phyloP scores from a whole-genome alignment of 2,329 filamentous ascomycete species.

The Chalaropsis thielavioides region DNA sequence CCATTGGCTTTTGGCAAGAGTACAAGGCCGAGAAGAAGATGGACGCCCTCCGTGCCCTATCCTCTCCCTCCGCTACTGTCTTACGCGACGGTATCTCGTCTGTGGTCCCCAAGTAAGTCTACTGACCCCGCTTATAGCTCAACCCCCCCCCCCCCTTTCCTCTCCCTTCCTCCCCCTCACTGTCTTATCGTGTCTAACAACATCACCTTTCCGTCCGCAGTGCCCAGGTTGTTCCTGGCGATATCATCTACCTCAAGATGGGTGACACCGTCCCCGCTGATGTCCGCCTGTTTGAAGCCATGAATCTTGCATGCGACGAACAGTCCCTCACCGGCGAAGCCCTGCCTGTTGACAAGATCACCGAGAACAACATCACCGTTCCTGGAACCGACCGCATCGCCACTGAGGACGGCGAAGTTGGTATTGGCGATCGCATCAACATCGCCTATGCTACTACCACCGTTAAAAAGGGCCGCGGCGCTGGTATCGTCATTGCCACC shows the following conservation, averaged over 20 bases:
- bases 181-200: background rate
- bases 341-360: conserved; percentile 52
- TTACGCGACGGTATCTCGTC: conserved; percentile 44
- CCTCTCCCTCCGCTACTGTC: conserved; percentile 48
- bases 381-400: conserved; percentile 34
- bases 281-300: conserved; percentile 52
- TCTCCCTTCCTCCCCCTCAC: too few species aligned
- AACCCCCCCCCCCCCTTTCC: too few species aligned
- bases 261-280: conserved; percentile 65
- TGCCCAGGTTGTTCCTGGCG: conserved; percentile 54
- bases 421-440: conserved; percentile 59
- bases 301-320: conserved; percentile 71
- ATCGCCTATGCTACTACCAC: conserved; percentile 61
- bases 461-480: conserved; percentile 57
- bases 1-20: conserved; percentile 53
- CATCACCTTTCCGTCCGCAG: conserved; percentile 24
- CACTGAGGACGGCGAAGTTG: conserved; percentile 35
- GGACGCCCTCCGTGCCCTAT: conserved; percentile 47
- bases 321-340: conserved; percentile 65
- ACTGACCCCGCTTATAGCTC: background rate
- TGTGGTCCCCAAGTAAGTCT: conserved; percentile 42
- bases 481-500: conserved; percentile 57
- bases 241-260: conserved; percentile 51
- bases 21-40: conserved; percentile 52
- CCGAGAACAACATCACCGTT: conserved; percentile 33